phyloP scores from a whole-genome alignment of 1,139 yeast genomes.

The Candida freyschussii region DNA sequence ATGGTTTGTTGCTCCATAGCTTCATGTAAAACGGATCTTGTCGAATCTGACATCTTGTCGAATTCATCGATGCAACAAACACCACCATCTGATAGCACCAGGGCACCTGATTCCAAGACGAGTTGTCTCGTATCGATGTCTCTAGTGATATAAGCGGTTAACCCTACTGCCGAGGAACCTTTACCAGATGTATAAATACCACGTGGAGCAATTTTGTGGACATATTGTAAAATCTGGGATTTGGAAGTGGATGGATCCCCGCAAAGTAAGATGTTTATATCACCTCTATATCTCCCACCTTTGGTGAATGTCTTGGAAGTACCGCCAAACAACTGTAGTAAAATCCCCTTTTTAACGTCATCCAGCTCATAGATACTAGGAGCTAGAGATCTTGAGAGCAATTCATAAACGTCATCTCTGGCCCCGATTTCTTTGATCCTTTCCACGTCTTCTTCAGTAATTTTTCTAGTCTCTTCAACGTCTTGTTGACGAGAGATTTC shows the following conservation, averaged over 20 bases:
- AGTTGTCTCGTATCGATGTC: slow-evolving; percentile 91
- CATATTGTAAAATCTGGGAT: slow-evolving; percentile 89
- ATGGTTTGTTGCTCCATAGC: slow-evolving; percentile 99
- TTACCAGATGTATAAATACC: slow-evolving; percentile 98
- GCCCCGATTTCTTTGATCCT: slow-evolving; percentile 56
- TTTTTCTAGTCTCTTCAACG: slow-evolving; percentile 68
- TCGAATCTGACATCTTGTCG: slow-evolving; percentile 93
- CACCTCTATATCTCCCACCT: slow-evolving; percentile 97
- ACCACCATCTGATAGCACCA: slow-evolving; percentile 96
- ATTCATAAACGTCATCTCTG: slow-evolving; percentile 78
- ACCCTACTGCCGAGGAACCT: slow-evolving; percentile 98
- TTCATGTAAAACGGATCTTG: slow-evolving; percentile 93
- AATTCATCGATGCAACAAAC: slow-evolving; percentile 98
- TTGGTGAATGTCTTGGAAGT: slow-evolving; percentile 82
- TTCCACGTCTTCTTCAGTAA: slow-evolving; percentile 64
- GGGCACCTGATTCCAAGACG: slow-evolving; percentile 93
- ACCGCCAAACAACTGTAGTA: slow-evolving; percentile 92
- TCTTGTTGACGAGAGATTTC: slow-evolving; percentile 47
- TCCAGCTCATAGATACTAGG: slow-evolving; percentile 95
- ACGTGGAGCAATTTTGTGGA: slow-evolving; percentile 95
- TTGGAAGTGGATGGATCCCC: slow-evolving; percentile 99
- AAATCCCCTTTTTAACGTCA: slow-evolving; percentile 91
- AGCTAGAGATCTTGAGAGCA: slow-evolving; percentile 88
- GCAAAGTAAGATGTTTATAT: slow-evolving; percentile 80
- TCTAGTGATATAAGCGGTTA: slow-evolving; percentile 93